phyloP scores from a whole-genome alignment of 208 protist species.

The Giardia duodenalis region DNA sequence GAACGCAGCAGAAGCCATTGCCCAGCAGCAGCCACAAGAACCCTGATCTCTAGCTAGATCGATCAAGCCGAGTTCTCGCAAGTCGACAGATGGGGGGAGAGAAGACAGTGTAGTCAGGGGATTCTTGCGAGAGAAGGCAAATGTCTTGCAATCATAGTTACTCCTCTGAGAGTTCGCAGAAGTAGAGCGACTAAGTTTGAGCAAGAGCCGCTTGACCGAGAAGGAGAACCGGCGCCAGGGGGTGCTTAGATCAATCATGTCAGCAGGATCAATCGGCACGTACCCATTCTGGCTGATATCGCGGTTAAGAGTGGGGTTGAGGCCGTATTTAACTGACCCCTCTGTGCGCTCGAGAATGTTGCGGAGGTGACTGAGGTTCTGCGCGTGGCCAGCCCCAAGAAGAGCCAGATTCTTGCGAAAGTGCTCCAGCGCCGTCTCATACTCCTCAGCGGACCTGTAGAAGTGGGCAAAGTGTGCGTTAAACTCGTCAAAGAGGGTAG shows the following conservation, averaged over 20 bases:
- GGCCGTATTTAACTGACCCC: not conserved
- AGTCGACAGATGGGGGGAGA: slow-evolving; percentile 48
- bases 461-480: too few species aligned
- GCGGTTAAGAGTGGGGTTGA: not conserved
- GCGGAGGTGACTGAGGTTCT: not conserved
- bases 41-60: slow-evolving; percentile 51
- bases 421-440: too few species aligned
- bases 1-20: slow-evolving; percentile 32
- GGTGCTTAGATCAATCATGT: too few species aligned
- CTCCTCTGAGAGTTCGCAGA: not conserved
- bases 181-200: too few species aligned
- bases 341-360: not conserved
- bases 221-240: too few species aligned
- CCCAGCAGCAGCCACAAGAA: slow-evolving; percentile 55
- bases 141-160: not conserved
- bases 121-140: not conserved
- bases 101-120: not conserved
- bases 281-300: not conserved
- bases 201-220: too few species aligned
- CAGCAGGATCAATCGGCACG: too few species aligned
- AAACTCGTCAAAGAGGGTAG: too few species aligned
- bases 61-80: slow-evolving; percentile 46
- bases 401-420: not conserved
- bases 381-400: not conserved
- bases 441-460: too few species aligned